Evolutionary conservation across 345 rosid species (phyloP).

Genomic region (Hypericum perforatum): DNA sequence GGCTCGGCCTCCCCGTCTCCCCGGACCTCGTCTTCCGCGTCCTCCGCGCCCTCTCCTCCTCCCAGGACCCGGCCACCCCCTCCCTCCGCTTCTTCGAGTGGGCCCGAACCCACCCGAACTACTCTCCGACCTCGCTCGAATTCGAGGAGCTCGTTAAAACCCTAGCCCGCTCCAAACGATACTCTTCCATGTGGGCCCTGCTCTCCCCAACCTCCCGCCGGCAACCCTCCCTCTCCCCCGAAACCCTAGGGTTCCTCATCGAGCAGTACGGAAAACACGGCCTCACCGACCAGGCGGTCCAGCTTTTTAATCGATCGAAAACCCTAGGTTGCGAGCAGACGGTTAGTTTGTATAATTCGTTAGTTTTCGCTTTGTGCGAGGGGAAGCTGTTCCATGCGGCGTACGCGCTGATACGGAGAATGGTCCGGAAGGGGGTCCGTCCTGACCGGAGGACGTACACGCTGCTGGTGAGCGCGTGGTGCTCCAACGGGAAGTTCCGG

Average conservation of each 20-base stretch:
- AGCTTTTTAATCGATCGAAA: conserved; percentile 58
- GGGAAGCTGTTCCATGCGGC: conserved; percentile 80
- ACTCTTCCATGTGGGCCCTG: conserved; percentile 75
- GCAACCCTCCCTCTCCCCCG: conserved; percentile 40
- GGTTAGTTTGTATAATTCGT: conserved; percentile 45
- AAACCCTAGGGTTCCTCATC: conserved; percentile 56
- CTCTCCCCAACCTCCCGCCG: conserved; percentile 25
- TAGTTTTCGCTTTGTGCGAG: conserved; percentile 72
- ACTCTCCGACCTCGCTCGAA: conserved; percentile 60
- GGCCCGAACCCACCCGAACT: conserved; percentile 59
- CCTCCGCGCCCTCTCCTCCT: conserved; percentile 63
- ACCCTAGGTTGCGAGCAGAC: conserved; percentile 44
- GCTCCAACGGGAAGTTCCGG: conserved; percentile 66
- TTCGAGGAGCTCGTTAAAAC: conserved; percentile 63
- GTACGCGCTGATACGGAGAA: conserved; percentile 69
- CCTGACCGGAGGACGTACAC: conserved; percentile 60
- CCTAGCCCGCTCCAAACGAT: conserved; percentile 43
- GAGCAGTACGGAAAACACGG: conserved; percentile 76
- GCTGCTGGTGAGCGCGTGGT: conserved; percentile 72
- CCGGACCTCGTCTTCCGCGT: conserved; percentile 80
- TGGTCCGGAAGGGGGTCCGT: conserved; percentile 59
- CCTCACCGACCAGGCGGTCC: conserved; percentile 64
- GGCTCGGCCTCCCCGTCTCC: conserved; percentile 35
- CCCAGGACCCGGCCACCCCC: conserved; percentile 58
- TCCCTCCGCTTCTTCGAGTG: conserved; percentile 34